Percentiles rank a stretch among this genome's conserved stretches.
Conservation (phyloP, 768 basidiomycete species). For the Mycena capillaripes region DNA sequence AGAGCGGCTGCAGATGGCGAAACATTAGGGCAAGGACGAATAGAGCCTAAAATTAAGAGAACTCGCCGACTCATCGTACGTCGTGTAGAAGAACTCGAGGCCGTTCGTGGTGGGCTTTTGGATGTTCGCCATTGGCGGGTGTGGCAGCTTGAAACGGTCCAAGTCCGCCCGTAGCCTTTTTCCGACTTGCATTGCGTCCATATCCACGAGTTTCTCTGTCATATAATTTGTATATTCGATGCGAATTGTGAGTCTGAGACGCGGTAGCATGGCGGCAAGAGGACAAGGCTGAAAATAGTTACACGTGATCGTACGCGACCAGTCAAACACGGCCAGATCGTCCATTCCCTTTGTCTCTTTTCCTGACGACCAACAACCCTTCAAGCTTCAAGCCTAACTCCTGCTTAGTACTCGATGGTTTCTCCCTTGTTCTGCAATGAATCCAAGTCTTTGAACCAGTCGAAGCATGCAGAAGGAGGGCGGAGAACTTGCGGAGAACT, state of each 20-base stretch:
- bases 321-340: too few species aligned
- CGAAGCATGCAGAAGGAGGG: too few species aligned
- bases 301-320: constrained; percentile 13
- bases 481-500: too few species aligned
- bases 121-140: neutral
- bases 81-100: constrained; percentile 14
- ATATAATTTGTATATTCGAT: neutral
- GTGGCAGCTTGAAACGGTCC: constrained; percentile 18
- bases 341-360: too few species aligned
- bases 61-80: constrained; percentile 1
- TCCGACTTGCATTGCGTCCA: neutral
- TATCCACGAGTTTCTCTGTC: neutral
- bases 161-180: constrained; percentile 13
- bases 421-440: too few species aligned
- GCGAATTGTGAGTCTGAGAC: neutral
- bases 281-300: too few species aligned
- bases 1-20: neutral
- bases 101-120: neutral
- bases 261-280: neutral
- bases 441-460: too few species aligned
- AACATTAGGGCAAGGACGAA: too few species aligned
- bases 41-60: neutral
- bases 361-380: too few species aligned
- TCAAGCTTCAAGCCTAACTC: too few species aligned
- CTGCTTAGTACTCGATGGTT: too few species aligned